Percentiles rank a stretch among this genome's conserved stretches.
phyloP scores from a whole-genome alignment of 202 grass and related monocot species.

The Zoysia matrella region DNA sequence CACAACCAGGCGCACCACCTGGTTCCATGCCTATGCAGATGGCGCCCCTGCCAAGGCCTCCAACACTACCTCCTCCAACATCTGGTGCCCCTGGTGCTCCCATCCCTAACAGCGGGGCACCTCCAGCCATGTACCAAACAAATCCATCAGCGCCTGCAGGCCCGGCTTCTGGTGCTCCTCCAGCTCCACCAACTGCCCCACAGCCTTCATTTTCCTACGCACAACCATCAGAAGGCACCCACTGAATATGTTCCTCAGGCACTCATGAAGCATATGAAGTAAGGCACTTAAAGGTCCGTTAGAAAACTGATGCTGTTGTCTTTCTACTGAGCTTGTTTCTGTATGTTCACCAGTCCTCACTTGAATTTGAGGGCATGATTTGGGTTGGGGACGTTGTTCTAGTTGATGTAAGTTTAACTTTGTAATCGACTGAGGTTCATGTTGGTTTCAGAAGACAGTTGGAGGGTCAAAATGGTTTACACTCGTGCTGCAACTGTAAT shows the following conservation, averaged over 20 bases:
- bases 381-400: constrained; percentile 15
- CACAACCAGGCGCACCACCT: no score
- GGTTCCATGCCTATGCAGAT: constrained; percentile 48
- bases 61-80: constrained; percentile 56
- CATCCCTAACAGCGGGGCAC: constrained; percentile 43
- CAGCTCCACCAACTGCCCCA: constrained; percentile 24
- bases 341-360: neutral
- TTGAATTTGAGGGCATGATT: constrained; percentile 18
- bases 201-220: constrained; percentile 51
- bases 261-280: constrained; percentile 6
- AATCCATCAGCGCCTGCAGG: constrained; percentile 51
- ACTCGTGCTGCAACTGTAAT: neutral
- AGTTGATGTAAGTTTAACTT: constrained; percentile 39
- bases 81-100: constrained; percentile 51
- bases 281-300: constrained; percentile 3
- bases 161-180: constrained; percentile 45
- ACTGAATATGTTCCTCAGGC: constrained; percentile 40
- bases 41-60: constrained; percentile 61
- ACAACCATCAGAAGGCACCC: constrained; percentile 48
- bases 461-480: neutral
- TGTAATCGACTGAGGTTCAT: neutral
- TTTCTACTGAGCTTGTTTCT: constrained; percentile 8
- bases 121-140: constrained; percentile 58
- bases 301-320: constrained; percentile 8
- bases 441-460: constrained; percentile 8